Percentiles rank a stretch among this genome's conserved stretches.
Evolutionary conservation across 2,329 filamentous ascomycete species (phyloP).

Genomic region (Microdochium trichocladiopsis): DNA sequence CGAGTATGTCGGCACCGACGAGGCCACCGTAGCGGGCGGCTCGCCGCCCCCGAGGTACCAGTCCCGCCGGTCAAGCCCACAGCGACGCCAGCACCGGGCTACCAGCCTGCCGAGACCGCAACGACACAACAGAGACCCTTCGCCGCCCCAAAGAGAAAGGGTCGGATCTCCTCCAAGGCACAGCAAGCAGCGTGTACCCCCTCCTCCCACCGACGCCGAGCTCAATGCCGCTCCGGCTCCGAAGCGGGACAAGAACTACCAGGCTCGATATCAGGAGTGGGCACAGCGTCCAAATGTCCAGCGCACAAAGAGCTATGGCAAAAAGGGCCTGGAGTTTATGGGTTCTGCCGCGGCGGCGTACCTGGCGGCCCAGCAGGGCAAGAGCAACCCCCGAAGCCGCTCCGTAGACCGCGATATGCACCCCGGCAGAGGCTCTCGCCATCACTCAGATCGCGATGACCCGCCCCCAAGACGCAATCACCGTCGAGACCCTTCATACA

Average conservation of each 20-base stretch:
- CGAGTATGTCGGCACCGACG: constrained; percentile 20
- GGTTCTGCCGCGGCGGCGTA: constrained; percentile 19
- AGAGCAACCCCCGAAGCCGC: constrained; percentile 5
- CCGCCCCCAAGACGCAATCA: neutral
- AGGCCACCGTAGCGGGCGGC: constrained; percentile 8
- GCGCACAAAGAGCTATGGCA: constrained; percentile 14
- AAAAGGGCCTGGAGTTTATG: constrained; percentile 16
- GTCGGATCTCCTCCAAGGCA: neutral
- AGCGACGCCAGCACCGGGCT: constrained; percentile 4
- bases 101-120: no score
- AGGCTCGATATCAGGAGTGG: constrained; percentile 11
- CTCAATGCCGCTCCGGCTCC: constrained; percentile 1
- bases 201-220: constrained; percentile 2
- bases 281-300: constrained; percentile 15
- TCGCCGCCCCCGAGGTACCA: constrained; percentile 7
- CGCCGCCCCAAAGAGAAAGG: neutral
- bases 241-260: constrained; percentile 5
- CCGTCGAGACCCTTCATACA: neutral
- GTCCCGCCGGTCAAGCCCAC: constrained; percentile 8
- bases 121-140: neutral
- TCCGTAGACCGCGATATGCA: constrained; percentile 10
- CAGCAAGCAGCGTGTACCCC: neutral
- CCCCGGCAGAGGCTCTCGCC: constrained; percentile 4
- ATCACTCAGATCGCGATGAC: neutral
- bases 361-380: constrained; percentile 14